Evolutionary conservation across 257 asterid genomes (phyloP).

Genomic region (Leonotis leonurus): DNA sequence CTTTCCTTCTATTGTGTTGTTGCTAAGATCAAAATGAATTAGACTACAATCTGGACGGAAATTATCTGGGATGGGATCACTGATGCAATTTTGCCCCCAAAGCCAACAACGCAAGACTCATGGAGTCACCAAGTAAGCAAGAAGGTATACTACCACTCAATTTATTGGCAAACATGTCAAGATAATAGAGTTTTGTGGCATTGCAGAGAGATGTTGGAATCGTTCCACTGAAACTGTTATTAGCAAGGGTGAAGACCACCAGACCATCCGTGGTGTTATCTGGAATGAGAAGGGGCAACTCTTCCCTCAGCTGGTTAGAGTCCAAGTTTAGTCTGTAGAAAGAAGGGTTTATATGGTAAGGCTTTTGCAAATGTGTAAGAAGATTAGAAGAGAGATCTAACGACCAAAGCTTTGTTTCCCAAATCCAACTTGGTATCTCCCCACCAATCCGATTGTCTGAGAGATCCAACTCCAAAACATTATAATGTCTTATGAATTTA

Average conservation of each 20-base stretch:
- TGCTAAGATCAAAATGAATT: slow-evolving; percentile 14
- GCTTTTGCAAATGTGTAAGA: neutral
- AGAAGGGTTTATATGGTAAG: neutral
- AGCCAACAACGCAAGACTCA: neutral
- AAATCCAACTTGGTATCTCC: neutral
- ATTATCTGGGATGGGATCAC: slow-evolving; percentile 6
- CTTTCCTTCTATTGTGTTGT: slow-evolving; percentile 20
- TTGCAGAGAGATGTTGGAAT: slow-evolving; percentile 26
- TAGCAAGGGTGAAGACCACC: neutral
- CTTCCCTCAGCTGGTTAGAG: neutral
- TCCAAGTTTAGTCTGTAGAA: neutral
- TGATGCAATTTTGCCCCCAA: slow-evolving; percentile 20
- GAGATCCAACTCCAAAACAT: neutral
- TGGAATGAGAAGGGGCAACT: neutral
- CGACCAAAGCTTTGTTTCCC: neutral
- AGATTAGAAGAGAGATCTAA: neutral
- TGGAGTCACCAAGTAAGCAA: neutral
- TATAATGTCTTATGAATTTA: neutral
- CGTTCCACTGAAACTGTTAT: neutral
- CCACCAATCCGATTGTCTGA: neutral
- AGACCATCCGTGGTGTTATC: neutral
- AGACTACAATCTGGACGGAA: neutral
- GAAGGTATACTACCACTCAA: slow-evolving; percentile 18
- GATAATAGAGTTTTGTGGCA: slow-evolving; percentile 4
- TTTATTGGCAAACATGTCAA: slow-evolving; percentile 20